A percentile compares a stretch with the other conserved stretches of the same genome.
Conservation (phyloP, 2,329 filamentous ascomycete species). For the Cladosporium halotolerans region DNA sequence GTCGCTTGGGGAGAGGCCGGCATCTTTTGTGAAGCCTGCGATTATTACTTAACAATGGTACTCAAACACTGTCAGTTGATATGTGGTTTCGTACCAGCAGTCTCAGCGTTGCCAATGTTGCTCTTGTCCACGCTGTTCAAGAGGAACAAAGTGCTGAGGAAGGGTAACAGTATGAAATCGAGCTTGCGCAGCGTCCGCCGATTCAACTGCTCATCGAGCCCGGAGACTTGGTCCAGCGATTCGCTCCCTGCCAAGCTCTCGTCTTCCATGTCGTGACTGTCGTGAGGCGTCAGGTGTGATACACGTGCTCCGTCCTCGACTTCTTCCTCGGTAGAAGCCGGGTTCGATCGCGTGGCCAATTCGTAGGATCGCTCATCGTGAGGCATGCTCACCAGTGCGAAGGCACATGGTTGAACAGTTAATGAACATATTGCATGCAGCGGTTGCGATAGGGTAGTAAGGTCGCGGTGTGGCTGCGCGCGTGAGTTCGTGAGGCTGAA, state of each 20-base stretch:
- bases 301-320: not conserved
- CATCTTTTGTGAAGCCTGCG: conserved; percentile 49
- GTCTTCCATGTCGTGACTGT: not conserved
- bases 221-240: no score
- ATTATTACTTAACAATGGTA: not conserved
- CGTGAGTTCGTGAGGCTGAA: no score
- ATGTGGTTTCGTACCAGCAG: conserved; percentile 36
- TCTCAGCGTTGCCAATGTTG: conserved; percentile 51
- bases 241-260: not conserved
- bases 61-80: no score
- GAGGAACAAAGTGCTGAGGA: conserved; percentile 47
- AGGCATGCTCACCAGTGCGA: conserved; percentile 1
- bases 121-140: conserved; percentile 49
- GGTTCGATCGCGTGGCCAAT: conserved; percentile 1
- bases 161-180: conserved; percentile 46
- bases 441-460: no score
- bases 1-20: conserved; percentile 46
- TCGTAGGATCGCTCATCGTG: conserved; percentile 6
- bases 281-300: not conserved
- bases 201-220: conserved; percentile 16
- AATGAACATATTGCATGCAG: not conserved
- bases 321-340: not conserved
- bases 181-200: conserved; percentile 41
- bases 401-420: not conserved
- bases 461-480: no score